These are phyloP conservation scores for Lentinula sp. DNA, from an alignment of 768 basidiomycete species.

Conservation along the genomic window DNA sequence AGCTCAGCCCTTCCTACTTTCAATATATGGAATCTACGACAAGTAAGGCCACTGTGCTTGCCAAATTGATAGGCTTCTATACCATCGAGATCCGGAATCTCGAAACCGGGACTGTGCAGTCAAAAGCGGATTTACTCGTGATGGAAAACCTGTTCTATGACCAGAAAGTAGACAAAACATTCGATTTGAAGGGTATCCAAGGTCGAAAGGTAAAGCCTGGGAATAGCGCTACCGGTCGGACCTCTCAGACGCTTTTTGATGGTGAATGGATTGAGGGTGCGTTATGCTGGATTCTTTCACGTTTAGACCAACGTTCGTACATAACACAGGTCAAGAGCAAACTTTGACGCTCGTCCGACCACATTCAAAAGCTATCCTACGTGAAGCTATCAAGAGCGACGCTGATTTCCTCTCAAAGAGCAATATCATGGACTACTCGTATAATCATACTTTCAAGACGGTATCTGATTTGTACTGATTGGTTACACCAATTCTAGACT, in stretches of 20 bases:
- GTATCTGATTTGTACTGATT: neutral
- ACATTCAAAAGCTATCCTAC: slow-evolving; percentile 66
- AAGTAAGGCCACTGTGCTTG: slow-evolving; percentile 59
- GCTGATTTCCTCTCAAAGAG: slow-evolving; percentile 68
- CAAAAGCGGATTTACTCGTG: slow-evolving; percentile 69
- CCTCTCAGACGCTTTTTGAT: slow-evolving; percentile 64
- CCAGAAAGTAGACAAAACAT: slow-evolving; percentile 61
- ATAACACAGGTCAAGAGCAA: slow-evolving; percentile 50
- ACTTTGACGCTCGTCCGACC: slow-evolving; percentile 61
- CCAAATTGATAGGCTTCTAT: slow-evolving; percentile 80
- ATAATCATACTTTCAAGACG: slow-evolving; percentile 18
- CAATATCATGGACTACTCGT: slow-evolving; percentile 89
- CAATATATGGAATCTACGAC: slow-evolving; percentile 69
- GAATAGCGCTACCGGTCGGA: slow-evolving; percentile 21
- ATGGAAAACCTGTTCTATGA: slow-evolving; percentile 85
- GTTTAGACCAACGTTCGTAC: neutral
- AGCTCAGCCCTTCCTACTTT: slow-evolving; percentile 75
- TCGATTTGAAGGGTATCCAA: slow-evolving; percentile 81
- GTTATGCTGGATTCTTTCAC: slow-evolving; percentile 4
- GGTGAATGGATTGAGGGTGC: slow-evolving; percentile 81
- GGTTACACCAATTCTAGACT: slow-evolving; percentile 32
- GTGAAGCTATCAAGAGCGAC: slow-evolving; percentile 62
- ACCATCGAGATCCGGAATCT: slow-evolving; percentile 72
- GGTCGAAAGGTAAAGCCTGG: slow-evolving; percentile 61
- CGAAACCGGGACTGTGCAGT: slow-evolving; percentile 57